phyloP scores from a whole-genome alignment of 1,284 basidiomycete genomes.

The Polyporus tsugae region DNA sequence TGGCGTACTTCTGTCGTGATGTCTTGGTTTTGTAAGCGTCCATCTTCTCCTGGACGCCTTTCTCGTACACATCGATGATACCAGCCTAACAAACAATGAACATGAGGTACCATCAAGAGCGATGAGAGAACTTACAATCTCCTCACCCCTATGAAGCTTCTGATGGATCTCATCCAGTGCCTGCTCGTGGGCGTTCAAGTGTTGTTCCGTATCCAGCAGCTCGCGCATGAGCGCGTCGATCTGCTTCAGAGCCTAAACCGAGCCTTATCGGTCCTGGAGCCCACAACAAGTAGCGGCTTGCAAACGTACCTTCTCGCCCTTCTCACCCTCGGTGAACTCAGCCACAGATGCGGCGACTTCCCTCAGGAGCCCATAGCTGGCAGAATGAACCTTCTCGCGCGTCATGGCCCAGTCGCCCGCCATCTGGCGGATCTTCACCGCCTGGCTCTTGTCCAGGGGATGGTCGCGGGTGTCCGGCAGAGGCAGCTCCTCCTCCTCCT shows the following conservation, averaged over 20 bases:
- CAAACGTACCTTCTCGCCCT: constrained; percentile 56
- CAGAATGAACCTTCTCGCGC: constrained; percentile 52
- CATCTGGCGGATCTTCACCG: constrained; percentile 61
- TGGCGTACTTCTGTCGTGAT: constrained; percentile 77
- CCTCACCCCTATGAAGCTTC: constrained; percentile 57
- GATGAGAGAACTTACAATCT: constrained; percentile 57
- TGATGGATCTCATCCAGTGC: constrained; percentile 65
- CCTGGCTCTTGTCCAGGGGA: constrained; percentile 60
- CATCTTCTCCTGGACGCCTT: constrained; percentile 49
- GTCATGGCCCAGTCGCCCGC: constrained; percentile 67
- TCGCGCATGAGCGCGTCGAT: constrained; percentile 72
- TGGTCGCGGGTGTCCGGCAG: constrained; percentile 62
- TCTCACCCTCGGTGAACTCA: constrained; percentile 65
- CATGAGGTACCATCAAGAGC: not conserved
- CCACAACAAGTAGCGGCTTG: not conserved
- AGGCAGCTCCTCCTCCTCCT: constrained; percentile 30
- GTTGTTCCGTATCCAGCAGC: constrained; percentile 69
- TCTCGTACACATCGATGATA: constrained; percentile 54
- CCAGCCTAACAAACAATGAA: constrained; percentile 49
- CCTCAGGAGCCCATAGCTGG: constrained; percentile 55
- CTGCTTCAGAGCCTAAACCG: constrained; percentile 58
- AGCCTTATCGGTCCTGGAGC: constrained; percentile 12
- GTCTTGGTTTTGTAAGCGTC: constrained; percentile 67
- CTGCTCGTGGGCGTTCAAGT: constrained; percentile 63
- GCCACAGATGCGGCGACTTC: constrained; percentile 68